phyloP scores from a whole-genome alignment of 2,329 filamentous ascomycete genomes.

The Basipetospora chlamydospora region DNA sequence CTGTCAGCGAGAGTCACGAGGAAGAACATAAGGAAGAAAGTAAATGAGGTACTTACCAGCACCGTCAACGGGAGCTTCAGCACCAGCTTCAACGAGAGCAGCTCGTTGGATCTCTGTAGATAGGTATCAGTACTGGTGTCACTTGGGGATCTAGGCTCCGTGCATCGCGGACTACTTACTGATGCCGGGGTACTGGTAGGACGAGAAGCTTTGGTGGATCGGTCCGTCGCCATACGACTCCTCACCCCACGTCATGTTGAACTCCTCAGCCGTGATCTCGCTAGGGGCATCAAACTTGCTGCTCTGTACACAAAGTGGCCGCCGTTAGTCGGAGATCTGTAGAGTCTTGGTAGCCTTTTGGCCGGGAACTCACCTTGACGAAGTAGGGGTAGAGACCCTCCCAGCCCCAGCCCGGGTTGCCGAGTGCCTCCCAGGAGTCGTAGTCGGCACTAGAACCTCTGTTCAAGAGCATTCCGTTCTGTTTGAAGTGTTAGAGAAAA shows the following conservation, averaged over 20 bases:
- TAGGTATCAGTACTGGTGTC: background rate
- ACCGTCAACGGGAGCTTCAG: constrained; percentile 3
- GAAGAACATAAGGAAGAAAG: background rate
- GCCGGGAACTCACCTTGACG: constrained; percentile 15
- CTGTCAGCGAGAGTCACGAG: background rate
- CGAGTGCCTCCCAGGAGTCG: constrained; percentile 13
- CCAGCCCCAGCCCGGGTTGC: constrained; percentile 15
- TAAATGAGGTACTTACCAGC: background rate
- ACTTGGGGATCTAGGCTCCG: no score
- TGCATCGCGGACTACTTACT: background rate
- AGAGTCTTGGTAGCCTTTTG: no score
- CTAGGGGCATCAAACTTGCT: constrained; percentile 15
- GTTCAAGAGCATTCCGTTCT: constrained; percentile 7
- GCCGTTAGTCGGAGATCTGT: no score
- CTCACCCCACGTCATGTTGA: constrained; percentile 18
- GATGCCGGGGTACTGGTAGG: constrained; percentile 5
- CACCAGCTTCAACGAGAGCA: constrained; percentile 4
- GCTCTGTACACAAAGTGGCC: background rate
- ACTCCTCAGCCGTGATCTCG: constrained; percentile 13
- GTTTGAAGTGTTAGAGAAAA: background rate
- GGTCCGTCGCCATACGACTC: constrained; percentile 19
- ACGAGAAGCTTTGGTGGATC: constrained; percentile 8
- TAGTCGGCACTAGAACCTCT: constrained; percentile 4
- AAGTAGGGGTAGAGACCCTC: constrained; percentile 18
- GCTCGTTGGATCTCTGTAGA: constrained; percentile 2